Percentiles rank a stretch among this genome's conserved stretches.
Evolutionary conservation across 495 filamentous ascomycete genomes (phyloP).

Genomic region (Bryoglossum gracile): DNA sequence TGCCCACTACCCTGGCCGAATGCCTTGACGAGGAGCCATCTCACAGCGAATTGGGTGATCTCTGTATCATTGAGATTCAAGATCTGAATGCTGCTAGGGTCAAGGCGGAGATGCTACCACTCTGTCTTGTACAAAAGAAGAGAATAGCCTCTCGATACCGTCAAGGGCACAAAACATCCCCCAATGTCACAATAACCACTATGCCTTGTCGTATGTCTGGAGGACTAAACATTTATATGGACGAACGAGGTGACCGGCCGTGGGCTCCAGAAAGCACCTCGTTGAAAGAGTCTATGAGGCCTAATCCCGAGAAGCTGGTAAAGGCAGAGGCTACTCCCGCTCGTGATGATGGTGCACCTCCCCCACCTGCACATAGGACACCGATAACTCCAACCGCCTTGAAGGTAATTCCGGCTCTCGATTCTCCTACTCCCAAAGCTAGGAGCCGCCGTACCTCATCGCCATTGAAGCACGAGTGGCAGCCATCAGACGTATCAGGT

Average conservation of each 20-base stretch:
- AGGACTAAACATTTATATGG: not conserved
- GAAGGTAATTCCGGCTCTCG: slow-evolving; percentile 44
- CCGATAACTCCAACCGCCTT: slow-evolving; percentile 31
- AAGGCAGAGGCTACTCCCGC: slow-evolving; percentile 30
- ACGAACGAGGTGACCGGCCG: not conserved
- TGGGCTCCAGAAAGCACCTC: not conserved
- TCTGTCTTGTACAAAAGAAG: not conserved
- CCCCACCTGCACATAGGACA: slow-evolving; percentile 43
- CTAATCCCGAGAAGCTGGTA: slow-evolving; percentile 19
- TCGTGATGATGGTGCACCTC: slow-evolving; percentile 23
- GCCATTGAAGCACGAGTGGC: slow-evolving; percentile 95
- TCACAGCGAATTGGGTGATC: not conserved
- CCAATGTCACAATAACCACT: no score
- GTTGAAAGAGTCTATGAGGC: slow-evolving; percentile 15
- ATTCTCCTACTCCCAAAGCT: slow-evolving; percentile 29
- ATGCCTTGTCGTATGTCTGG: not conserved
- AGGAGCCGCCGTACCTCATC: slow-evolving; percentile 74
- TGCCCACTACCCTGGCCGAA: not conserved
- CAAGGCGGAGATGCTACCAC: slow-evolving; percentile 6
- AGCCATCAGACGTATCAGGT: slow-evolving; percentile 72
- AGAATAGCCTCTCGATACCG: not conserved
- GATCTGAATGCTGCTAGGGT: slow-evolving; percentile 18
- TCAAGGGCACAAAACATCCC: no score
- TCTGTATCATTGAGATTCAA: slow-evolving; percentile 7
- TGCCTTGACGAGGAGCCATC: slow-evolving; percentile 8